Percentiles rank a stretch among this genome's conserved stretches.
Conservation (phyloP, 2,329 filamentous ascomycete species). For the Colletotrichum coccodes region DNA sequence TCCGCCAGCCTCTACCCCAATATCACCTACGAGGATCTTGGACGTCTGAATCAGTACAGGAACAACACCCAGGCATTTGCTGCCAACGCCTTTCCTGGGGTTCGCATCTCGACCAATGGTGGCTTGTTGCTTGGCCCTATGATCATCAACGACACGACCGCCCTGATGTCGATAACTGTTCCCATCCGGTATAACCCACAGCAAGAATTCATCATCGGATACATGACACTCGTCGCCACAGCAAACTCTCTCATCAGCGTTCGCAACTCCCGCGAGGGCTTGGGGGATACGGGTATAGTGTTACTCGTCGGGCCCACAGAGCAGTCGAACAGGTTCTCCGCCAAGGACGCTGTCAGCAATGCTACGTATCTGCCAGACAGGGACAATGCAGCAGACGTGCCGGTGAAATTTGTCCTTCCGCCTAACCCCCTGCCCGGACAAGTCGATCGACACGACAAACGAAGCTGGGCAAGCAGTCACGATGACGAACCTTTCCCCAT, state of each 20-base stretch:
- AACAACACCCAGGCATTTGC: constrained; percentile 53
- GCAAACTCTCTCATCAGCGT: constrained; percentile 72
- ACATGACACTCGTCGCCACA: constrained; percentile 83
- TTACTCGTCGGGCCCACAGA: constrained; percentile 76
- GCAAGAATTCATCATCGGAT: constrained; percentile 76
- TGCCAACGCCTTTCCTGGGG: constrained; percentile 60
- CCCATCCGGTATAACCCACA: constrained; percentile 78
- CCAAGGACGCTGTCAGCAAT: constrained; percentile 56
- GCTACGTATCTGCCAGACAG: constrained; percentile 51
- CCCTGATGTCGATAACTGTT: constrained; percentile 82
- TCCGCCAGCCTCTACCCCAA: constrained; percentile 82
- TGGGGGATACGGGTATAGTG: constrained; percentile 76
- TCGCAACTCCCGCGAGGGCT: constrained; percentile 71
- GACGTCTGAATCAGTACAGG: constrained; percentile 50
- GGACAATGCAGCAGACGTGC: constrained; percentile 50
- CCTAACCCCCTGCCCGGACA: constrained; percentile 53
- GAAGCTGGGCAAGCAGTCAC: constrained; percentile 53
- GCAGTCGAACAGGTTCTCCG: constrained; percentile 71
- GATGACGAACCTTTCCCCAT: constrained; percentile 65
- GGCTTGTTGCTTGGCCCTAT: constrained; percentile 83
- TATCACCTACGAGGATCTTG: constrained; percentile 70
- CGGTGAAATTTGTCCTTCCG: constrained; percentile 70
- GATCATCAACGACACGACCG: constrained; percentile 76
- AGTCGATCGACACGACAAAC: constrained; percentile 59
- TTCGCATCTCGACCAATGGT: constrained; percentile 59